phyloP scores from a whole-genome alignment of 345 rosid species.

The Rhodomyrtus tomentosa region DNA sequence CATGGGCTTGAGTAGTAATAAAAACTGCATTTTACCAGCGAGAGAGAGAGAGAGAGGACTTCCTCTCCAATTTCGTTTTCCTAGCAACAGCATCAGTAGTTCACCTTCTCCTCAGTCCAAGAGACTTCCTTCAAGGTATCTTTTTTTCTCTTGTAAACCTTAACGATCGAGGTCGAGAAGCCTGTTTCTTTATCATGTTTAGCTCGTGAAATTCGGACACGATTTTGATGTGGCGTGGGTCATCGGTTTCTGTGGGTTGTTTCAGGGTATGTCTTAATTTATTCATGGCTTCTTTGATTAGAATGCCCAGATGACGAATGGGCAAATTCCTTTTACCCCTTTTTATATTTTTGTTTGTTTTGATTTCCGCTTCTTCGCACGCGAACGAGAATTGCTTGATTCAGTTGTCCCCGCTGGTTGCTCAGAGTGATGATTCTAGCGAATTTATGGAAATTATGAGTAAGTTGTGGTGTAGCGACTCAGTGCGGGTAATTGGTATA shows the following conservation, averaged over 20 bases:
- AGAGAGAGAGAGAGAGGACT: neutral
- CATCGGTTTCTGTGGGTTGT: neutral
- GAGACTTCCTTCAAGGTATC: neutral
- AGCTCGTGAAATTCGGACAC: neutral
- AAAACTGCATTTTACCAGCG: neutral
- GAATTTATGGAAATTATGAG: neutral
- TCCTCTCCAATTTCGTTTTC: neutral
- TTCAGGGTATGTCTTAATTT: neutral
- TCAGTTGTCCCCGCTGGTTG: neutral
- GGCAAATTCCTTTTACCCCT: neutral
- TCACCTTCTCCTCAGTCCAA: neutral
- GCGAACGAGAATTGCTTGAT: neutral
- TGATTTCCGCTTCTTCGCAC: neutral
- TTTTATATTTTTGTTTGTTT: neutral
- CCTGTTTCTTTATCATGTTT: neutral
- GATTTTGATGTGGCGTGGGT: neutral
- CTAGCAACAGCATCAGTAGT: neutral
- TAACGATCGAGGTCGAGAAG: neutral
- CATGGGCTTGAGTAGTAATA: neutral
- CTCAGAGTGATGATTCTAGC: neutral
- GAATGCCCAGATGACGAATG: neutral
- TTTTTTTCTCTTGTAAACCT: neutral
- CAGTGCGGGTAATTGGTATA: neutral
- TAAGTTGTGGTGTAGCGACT: neutral
- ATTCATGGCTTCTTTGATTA: neutral